Conservation (phyloP, 345 rosid species). For the Brassica juncea region DNA sequence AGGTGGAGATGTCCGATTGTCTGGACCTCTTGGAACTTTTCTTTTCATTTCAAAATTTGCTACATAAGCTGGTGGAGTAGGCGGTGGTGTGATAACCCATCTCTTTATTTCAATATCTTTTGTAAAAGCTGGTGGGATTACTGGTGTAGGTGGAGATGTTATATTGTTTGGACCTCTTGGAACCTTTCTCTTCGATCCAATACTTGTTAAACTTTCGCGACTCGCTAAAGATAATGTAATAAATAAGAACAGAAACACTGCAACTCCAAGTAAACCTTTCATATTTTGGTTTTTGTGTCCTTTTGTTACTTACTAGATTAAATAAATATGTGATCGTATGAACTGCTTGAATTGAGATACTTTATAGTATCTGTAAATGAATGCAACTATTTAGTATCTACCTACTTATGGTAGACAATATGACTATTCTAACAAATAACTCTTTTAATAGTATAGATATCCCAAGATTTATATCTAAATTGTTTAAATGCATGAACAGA, state of each 20-base stretch:
- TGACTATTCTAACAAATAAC: background rate
- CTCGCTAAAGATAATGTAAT: slow-evolving; percentile 10
- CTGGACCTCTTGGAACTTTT: background rate
- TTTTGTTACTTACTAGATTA: background rate
- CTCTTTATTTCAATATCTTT: background rate
- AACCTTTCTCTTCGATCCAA: background rate
- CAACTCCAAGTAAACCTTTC: slow-evolving; percentile 7
- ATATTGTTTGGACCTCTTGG: background rate
- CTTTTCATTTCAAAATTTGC: background rate
- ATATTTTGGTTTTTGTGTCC: background rate
- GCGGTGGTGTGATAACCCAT: background rate
- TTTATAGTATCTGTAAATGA: background rate
- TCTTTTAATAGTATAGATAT: background rate
- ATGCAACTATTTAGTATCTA: background rate
- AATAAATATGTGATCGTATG: background rate
- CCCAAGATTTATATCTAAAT: background rate
- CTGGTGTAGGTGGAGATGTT: background rate
- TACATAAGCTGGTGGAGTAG: background rate
- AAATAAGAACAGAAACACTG: slow-evolving; percentile 9
- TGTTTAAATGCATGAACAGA: background rate
- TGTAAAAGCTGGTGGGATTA: background rate
- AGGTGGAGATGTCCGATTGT: background rate
- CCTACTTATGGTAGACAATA: background rate
- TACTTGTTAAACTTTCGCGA: background rate
- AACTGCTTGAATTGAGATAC: background rate